Conservation (phyloP, 345 rosid genomes). For the Luvunga scandens region DNA sequence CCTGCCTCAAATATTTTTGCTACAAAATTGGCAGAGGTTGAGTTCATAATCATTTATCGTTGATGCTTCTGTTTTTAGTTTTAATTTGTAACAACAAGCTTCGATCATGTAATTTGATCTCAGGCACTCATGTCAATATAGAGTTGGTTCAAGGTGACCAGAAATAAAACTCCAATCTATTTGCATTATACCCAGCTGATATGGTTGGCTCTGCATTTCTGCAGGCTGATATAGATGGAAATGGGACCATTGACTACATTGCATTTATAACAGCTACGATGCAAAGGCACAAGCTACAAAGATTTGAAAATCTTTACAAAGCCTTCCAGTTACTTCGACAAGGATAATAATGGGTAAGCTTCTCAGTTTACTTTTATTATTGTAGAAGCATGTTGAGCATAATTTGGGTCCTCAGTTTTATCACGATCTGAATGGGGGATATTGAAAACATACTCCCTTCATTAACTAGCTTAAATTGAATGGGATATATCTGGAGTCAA, state of each 20-base stretch:
- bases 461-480: background rate
- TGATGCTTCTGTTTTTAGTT: too few species aligned
- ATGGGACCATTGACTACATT: constrained; percentile 77
- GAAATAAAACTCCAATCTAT: too few species aligned
- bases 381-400: background rate
- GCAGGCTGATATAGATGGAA: constrained; percentile 89
- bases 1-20: too few species aligned
- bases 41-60: too few species aligned
- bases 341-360: constrained; percentile 75
- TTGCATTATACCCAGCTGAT: background rate
- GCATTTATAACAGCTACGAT: constrained; percentile 80
- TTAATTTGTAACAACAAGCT: too few species aligned
- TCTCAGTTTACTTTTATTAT: background rate
- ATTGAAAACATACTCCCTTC: rapidly evolving
- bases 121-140: too few species aligned
- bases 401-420: background rate
- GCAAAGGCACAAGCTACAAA: constrained; percentile 77
- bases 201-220: background rate
- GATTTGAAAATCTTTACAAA: constrained; percentile 65
- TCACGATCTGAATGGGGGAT: background rate
- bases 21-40: too few species aligned
- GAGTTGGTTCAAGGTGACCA: too few species aligned
- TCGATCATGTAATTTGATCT: too few species aligned
- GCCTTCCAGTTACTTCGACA: constrained; percentile 82
- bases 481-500: background rate